These are phyloP conservation scores for Sapria himalayana DNA, from an alignment of 345 rosid species.

Conservation along the genomic window DNA sequence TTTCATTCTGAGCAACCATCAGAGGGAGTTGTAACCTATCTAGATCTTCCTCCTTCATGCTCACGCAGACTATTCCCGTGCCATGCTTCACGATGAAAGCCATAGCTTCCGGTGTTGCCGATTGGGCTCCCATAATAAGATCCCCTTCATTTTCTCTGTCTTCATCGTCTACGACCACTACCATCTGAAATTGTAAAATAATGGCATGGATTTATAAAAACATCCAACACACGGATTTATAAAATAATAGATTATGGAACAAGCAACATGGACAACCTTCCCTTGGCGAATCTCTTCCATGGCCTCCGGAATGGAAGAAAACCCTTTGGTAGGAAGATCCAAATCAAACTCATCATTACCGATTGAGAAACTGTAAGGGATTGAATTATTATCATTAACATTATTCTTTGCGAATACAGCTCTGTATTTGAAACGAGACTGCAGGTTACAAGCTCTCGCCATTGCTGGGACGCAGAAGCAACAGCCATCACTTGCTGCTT, in stretches of 20 bases:
- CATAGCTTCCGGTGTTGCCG: constrained; percentile 83
- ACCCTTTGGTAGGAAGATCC: constrained; percentile 54
- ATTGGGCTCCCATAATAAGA: constrained; percentile 69
- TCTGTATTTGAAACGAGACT: constrained; percentile 22
- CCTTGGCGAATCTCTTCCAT: constrained; percentile 83
- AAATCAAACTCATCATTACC: constrained; percentile 47
- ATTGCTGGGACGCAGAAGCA: too few species aligned
- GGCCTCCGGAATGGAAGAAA: constrained; percentile 66
- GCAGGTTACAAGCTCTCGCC: too few species aligned
- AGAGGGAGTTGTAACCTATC: constrained; percentile 68
- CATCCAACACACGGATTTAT: too few species aligned
- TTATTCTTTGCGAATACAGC: constrained; percentile 11
- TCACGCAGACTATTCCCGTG: constrained; percentile 79
- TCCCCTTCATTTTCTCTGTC: constrained; percentile 94
- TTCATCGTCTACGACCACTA: constrained; percentile 82
- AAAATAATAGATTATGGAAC: too few species aligned
- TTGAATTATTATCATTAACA: constrained; percentile 11
- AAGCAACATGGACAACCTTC: constrained; percentile 30
- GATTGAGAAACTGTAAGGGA: constrained; percentile 19
- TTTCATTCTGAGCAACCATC: constrained; percentile 63
- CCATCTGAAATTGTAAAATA: constrained; percentile 69
- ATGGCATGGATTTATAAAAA: too few species aligned
- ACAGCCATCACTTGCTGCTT: too few species aligned
- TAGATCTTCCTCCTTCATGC: constrained; percentile 63
- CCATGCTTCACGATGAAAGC: constrained; percentile 87